Percentiles rank a stretch among this genome's conserved stretches.
These are phyloP conservation scores for Paracamarosporium sp. DNA, from an alignment of 2,329 filamentous ascomycete genomes.

Conservation along the genomic window DNA sequence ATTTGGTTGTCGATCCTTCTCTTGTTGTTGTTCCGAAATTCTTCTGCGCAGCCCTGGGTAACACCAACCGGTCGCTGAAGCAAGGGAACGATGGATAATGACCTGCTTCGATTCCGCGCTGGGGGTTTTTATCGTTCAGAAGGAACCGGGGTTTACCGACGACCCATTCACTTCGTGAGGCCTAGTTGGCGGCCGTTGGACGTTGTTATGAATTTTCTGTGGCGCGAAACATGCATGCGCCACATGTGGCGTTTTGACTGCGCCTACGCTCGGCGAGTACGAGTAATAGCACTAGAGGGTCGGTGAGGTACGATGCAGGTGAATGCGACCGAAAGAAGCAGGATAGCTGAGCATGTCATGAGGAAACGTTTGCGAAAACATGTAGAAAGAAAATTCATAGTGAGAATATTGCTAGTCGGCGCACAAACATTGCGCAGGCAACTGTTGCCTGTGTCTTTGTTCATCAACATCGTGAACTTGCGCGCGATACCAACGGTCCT, in stretches of 20 bases:
- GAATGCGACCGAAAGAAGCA: neutral
- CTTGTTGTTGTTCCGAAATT: neutral
- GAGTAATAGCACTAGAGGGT: neutral
- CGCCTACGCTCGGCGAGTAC: neutral
- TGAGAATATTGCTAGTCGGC: neutral
- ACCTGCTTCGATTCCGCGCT: neutral
- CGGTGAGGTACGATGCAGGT: neutral
- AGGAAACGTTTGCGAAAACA: neutral
- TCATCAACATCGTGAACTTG: neutral
- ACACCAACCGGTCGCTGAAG: neutral
- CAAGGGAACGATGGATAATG: neutral
- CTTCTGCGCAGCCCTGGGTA: neutral
- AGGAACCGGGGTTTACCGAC: neutral
- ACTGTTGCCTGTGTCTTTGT: neutral
- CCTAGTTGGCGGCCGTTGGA: neutral
- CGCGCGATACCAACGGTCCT: neutral
- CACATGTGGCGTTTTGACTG: neutral
- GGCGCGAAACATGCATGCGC: neutral
- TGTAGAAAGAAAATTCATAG: neutral
- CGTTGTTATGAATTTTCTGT: neutral
- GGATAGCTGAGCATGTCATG: neutral
- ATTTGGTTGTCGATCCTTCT: neutral
- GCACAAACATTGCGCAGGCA: constrained; percentile 4
- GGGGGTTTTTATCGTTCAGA: neutral
- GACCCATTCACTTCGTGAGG: neutral